phyloP scores from a whole-genome alignment of 352 stramenopile species.

The Phytophthora agathidicida region DNA sequence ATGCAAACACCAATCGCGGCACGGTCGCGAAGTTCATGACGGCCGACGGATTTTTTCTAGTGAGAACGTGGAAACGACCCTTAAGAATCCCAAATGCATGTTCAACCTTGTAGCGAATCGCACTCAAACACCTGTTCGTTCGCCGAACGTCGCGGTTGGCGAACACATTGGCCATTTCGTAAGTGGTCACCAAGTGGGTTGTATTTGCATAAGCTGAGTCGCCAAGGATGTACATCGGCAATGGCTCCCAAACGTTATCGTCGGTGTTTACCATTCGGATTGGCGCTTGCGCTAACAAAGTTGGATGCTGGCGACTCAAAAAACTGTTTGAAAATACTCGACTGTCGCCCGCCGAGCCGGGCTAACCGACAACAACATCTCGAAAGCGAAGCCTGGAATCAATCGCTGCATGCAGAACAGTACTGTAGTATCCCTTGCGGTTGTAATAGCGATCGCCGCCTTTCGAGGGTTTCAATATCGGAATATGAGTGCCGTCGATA shows the following conservation, averaged over 20 bases:
- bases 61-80: background rate
- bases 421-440: constrained; percentile 5
- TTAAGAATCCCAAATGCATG: constrained; percentile 1
- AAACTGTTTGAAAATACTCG: background rate
- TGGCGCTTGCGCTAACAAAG: too few relatives aligned
- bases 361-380: constrained; percentile 1
- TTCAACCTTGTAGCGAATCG: background rate
- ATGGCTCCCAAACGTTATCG: too few relatives aligned
- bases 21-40: background rate
- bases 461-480: background rate
- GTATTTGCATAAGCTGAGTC: constrained; percentile 8
- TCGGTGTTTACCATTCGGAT: too few relatives aligned
- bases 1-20: background rate
- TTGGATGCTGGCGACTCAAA: background rate
- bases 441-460: constrained; percentile 1
- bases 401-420: background rate
- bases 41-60: background rate
- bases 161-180: background rate
- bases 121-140: too few relatives aligned
- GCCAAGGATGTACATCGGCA: background rate
- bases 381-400: background rate
- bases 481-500: constrained; percentile 1
- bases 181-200: constrained; percentile 1
- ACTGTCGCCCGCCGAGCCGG: background rate
- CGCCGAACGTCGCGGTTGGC: too few relatives aligned